A percentile compares a stretch with the other conserved stretches of the same genome.
Evolutionary conservation across 2,329 filamentous ascomycete genomes (phyloP).

Genomic region (Aspergillus neotritici): DNA sequence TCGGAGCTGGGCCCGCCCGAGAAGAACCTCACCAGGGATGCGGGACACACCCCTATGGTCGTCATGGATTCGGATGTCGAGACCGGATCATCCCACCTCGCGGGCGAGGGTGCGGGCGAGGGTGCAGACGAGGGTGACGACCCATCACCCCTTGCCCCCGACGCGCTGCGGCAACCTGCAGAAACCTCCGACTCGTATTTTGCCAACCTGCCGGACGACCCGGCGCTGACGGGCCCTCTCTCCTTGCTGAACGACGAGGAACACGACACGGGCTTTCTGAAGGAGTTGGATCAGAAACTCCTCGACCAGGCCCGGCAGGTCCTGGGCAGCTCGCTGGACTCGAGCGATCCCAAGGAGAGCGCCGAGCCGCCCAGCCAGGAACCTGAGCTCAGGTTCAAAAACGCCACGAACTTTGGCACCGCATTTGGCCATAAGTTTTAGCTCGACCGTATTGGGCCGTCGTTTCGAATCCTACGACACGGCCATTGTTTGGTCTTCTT

Average conservation of each 20-base stretch:
- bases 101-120: conserved; percentile 17
- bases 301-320: conserved; percentile 35
- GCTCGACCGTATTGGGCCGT: too few relatives aligned
- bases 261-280: conserved; percentile 37
- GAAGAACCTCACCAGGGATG: conserved; percentile 37
- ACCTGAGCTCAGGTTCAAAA: conserved; percentile 39
- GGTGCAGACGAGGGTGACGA: conserved; percentile 22
- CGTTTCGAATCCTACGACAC: too few relatives aligned
- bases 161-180: conserved; percentile 30
- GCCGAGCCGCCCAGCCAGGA: conserved; percentile 22
- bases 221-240: conserved; percentile 39
- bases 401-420: conserved; percentile 45
- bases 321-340: conserved; percentile 20
- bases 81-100: conserved; percentile 20
- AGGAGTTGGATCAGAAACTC: conserved; percentile 40
- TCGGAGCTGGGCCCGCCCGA: conserved; percentile 36
- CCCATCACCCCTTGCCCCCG: conserved; percentile 23
- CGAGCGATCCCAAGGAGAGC: conserved; percentile 18
- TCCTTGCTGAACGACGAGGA: conserved; percentile 39
- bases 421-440: conserved; percentile 33
- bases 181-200: conserved; percentile 40
- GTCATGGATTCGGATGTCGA: conserved; percentile 34
- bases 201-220: conserved; percentile 38
- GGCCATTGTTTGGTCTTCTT: conserved; percentile 7
- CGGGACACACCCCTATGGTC: conserved; percentile 43